Base-by-base conservation (phyloP, 495 filamentous ascomycete species). In the Penicillium arizonense region DNA sequence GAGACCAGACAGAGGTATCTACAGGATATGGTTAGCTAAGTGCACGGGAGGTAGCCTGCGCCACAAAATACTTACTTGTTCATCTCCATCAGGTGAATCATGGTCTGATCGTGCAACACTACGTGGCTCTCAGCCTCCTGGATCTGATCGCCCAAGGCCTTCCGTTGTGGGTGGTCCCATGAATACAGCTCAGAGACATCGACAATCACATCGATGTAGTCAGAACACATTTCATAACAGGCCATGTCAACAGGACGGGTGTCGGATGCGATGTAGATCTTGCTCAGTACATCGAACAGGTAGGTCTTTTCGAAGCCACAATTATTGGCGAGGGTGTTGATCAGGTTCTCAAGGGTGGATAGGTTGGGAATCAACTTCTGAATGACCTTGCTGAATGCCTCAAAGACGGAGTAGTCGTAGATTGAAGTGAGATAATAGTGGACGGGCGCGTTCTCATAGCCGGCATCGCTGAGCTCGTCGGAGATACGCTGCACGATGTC, bases 191-290 rank as follows among this genome's bases (percentile, higher is more conserved):
- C 91, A 12, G 88, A 92, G 28, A 97, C 83, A 67, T 98, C 94
- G 44, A 97, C 92, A 50, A 98, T 93, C 39, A 96, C 90, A 67
- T 98, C 93, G 50, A 98, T 96, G 63, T 91, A 98, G 64, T 97
- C 94, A 23, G 89, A 94, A 68, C 95, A 97, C 59, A 97, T 94
- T 74, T 97, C 94, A 67, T 98, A 98, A 66, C 87, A 88, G 16
- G 86, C 84, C 78, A 96, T 90, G 59, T 96, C 91, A 32, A 93
- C 89, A 5, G 95, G 94, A 18, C 87, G 87, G 11, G 88, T 91
- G 65, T 98, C 94, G 9, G 91, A 96, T 4, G 95, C 94, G 51
- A 98, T 95, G 69, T 97, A 98, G 51, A 98, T 96, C 74, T 98
- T 98, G 71, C 89, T 96, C 46, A 94, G 77, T 11, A 96, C 90